phyloP scores from a whole-genome alignment of 768 basidiomycete genomes.

The Sporobolomyces phaffii region DNA sequence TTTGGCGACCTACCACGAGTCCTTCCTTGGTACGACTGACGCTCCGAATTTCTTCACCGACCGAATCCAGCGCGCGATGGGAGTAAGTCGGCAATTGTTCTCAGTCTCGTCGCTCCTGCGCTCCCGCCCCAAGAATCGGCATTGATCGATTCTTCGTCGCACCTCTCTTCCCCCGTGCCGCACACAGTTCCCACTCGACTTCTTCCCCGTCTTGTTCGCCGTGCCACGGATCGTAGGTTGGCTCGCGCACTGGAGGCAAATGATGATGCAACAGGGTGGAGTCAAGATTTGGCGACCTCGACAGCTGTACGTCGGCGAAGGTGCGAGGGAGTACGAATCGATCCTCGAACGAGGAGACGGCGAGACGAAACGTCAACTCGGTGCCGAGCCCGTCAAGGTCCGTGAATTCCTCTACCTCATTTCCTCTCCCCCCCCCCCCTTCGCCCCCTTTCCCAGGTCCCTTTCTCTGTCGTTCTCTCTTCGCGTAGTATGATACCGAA shows the following conservation, averaged over 20 bases:
- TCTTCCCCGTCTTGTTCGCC: slow-evolving; percentile 87
- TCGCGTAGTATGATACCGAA: too few relatives aligned
- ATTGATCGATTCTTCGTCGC: too few relatives aligned
- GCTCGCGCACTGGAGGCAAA: slow-evolving; percentile 82
- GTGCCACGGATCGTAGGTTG: slow-evolving; percentile 89
- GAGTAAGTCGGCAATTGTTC: not conserved
- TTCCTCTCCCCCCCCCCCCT: too few relatives aligned
- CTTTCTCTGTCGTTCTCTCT: too few relatives aligned
- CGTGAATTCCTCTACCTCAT: too few relatives aligned
- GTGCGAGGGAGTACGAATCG: slow-evolving; percentile 67
- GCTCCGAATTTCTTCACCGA: not conserved
- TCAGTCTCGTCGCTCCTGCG: too few relatives aligned
- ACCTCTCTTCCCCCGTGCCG: not conserved
- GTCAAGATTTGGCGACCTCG: slow-evolving; percentile 70
- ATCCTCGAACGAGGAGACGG: slow-evolving; percentile 57
- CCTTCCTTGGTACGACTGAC: not conserved
- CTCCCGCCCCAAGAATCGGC: too few relatives aligned
- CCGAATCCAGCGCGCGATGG: slow-evolving; percentile 44
- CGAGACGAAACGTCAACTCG: slow-evolving; percentile 33
- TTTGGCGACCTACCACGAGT: not conserved
- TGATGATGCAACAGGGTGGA: slow-evolving; percentile 83
- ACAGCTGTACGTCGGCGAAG: slow-evolving; percentile 71
- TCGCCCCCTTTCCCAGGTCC: too few relatives aligned
- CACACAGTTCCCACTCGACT: slow-evolving; percentile 80
- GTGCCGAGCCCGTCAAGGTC: slow-evolving; percentile 19